These are phyloP conservation scores for Isabelozyma heimii DNA, from an alignment of 805 yeast species.

Conservation along the genomic window DNA sequence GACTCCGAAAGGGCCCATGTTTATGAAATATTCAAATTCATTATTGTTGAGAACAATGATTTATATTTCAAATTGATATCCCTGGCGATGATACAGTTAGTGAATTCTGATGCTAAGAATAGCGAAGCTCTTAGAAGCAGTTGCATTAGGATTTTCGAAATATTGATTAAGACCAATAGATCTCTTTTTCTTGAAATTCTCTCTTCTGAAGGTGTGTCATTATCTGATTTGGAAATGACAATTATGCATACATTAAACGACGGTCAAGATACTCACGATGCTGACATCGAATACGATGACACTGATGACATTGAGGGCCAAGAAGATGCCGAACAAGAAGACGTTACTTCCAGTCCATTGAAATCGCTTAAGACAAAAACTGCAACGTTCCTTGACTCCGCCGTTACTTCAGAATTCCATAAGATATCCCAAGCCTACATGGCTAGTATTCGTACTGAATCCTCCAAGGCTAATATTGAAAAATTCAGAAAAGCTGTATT, in stretches of 20 bases:
- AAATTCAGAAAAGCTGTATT: constrained; percentile 19
- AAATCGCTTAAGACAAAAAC: constrained; percentile 10
- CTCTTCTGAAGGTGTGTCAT: constrained; percentile 11
- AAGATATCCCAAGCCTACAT: constrained; percentile 42
- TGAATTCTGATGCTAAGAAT: constrained; percentile 5
- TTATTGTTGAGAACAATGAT: constrained; percentile 14
- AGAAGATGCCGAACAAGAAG: constrained; percentile 20
- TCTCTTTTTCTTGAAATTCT: constrained; percentile 18
- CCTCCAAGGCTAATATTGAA: not conserved
- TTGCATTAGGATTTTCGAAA: constrained; percentile 18
- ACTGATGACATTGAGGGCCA: constrained; percentile 13
- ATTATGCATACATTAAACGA: constrained; percentile 58
- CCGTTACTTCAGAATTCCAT: constrained; percentile 39
- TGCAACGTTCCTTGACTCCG: constrained; percentile 17
- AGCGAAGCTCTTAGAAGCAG: constrained; percentile 13
- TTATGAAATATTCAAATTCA: constrained; percentile 17
- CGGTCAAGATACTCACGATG: constrained; percentile 19
- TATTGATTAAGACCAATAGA: constrained; percentile 16
- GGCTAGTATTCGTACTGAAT: constrained; percentile 36
- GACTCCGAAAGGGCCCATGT: constrained; percentile 13
- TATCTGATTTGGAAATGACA: constrained; percentile 48
- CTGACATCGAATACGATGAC: constrained; percentile 33
- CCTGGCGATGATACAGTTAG: constrained; percentile 3
- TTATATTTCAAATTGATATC: constrained; percentile 13
- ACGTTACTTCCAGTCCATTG: constrained; percentile 15